phyloP scores from a whole-genome alignment of 164 flowering plant genomes.

The Vitis vinifera region ASM3070453v1 NC_081806.1:1739501-1740000 shows the following conservation, averaged over 20 bases:
- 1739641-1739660: neutral
- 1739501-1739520: neutral
- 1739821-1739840: too few species aligned
- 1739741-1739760: too few species aligned
- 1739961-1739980: neutral
- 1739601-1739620: neutral
- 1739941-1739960: neutral
- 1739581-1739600: neutral
- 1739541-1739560: neutral
- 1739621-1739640: conserved; percentile 6
- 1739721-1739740: too few species aligned
- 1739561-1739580: neutral
- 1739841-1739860: too few species aligned
- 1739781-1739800: too few species aligned
- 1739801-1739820: too few species aligned
- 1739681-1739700: conserved; percentile 11
- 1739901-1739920: neutral
- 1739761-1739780: too few species aligned
- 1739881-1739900: neutral
- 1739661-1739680: conserved; percentile 10
- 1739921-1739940: neutral
- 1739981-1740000: neutral
- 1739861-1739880: neutral
- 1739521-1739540: neutral
- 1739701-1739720: too few species aligned